A percentile compares a stretch with the other conserved stretches of the same genome.
Conservation (phyloP, 345 rosid species). For the Citrus glauca region DNA sequence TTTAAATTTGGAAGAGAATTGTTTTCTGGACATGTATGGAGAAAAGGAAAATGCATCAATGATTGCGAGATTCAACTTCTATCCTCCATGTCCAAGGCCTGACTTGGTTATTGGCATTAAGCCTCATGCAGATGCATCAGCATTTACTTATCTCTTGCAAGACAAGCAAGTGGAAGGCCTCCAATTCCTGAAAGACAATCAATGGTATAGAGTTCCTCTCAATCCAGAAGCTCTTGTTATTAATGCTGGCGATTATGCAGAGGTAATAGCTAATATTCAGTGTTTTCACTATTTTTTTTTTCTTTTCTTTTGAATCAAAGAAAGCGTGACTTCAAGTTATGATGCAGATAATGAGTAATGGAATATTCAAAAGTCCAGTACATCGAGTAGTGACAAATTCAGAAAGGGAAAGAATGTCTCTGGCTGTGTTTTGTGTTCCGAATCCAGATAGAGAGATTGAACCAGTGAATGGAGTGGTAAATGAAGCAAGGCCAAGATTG, state of each 20-base stretch:
- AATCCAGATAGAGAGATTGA: conserved; percentile 23
- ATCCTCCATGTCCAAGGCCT: conserved; percentile 42
- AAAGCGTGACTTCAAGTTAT: not conserved
- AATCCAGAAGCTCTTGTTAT: not conserved
- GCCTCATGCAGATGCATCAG: conserved; percentile 46
- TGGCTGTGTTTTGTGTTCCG: conserved; percentile 49
- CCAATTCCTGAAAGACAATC: not conserved
- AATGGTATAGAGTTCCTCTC: not conserved
- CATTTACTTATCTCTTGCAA: not conserved
- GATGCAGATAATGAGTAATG: conserved; percentile 61
- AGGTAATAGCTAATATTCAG: not conserved
- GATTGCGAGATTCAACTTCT: conserved; percentile 54
- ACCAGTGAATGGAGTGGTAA: conserved; percentile 31
- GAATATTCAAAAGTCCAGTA: conserved; percentile 49
- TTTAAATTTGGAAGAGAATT: conserved; percentile 38
- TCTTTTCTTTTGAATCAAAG: too few relatives aligned
- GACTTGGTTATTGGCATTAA: not conserved
- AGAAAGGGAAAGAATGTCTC: conserved; percentile 42
- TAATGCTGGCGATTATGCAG: not conserved
- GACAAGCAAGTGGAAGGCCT: not conserved
- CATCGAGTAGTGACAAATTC: conserved; percentile 51
- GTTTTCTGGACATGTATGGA: conserved; percentile 49
- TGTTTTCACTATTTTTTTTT: not conserved
- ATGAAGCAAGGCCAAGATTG: conserved; percentile 42
- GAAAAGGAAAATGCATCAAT: conserved; percentile 15